These are phyloP conservation scores for Mycena capillaripes DNA, from an alignment of 768 basidiomycete species.

Conservation along the genomic window DNA sequence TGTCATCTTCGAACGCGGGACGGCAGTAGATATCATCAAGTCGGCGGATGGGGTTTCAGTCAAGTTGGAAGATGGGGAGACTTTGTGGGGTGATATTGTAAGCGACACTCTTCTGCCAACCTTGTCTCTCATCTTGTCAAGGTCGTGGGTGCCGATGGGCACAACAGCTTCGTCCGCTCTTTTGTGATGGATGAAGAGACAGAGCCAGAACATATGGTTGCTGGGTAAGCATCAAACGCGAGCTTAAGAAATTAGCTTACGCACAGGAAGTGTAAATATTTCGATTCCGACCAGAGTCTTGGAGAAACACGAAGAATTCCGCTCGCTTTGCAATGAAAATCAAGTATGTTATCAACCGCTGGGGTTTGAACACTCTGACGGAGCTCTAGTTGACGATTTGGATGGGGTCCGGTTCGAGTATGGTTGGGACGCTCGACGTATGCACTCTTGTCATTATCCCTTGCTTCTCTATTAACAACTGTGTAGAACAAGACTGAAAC, in stretches of 20 bases:
- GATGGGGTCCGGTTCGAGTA: constrained; percentile 26
- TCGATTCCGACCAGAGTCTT: constrained; percentile 24
- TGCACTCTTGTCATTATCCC: background rate
- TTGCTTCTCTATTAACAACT: background rate
- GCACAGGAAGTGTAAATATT: constrained; percentile 8
- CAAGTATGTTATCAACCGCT: constrained; percentile 4
- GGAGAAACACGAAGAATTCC: constrained; percentile 11
- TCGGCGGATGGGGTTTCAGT: background rate
- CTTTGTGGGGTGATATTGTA: constrained; percentile 17
- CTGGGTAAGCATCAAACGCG: background rate
- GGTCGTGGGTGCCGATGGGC: constrained; percentile 36
- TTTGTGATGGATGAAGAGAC: constrained; percentile 11
- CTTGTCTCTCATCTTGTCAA: background rate
- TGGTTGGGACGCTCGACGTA: constrained; percentile 22
- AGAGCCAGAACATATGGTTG: constrained; percentile 6
- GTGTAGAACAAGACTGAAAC: background rate
- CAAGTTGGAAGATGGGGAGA: background rate
- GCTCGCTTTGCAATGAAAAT: constrained; percentile 13
- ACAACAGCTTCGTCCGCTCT: constrained; percentile 54
- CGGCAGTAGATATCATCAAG: background rate
- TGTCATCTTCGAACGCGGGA: constrained; percentile 11
- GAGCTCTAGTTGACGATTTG: constrained; percentile 25
- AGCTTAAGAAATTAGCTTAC: background rate
- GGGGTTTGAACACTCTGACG: background rate
- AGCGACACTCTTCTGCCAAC: background rate